Evolutionary conservation across 1,284 basidiomycete species (phyloP).

Genomic region (Sphaerobolus stellatus): DNA sequence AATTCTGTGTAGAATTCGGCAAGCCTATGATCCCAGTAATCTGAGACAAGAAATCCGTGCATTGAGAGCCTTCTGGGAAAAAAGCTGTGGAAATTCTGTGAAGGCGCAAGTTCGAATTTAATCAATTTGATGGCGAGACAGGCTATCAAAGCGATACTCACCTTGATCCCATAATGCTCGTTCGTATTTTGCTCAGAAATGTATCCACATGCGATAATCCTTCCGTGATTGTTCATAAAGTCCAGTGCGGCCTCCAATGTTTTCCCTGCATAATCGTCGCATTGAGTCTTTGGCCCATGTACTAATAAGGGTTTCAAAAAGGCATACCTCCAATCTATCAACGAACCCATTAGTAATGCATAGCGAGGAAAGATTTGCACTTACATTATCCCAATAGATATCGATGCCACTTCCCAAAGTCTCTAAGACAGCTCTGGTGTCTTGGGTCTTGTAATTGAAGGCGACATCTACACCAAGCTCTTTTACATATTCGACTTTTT

Average conservation of each 20-base stretch:
- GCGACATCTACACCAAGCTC: slow-evolving; percentile 66
- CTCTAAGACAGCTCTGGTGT: slow-evolving; percentile 51
- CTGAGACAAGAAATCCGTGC: slow-evolving; percentile 58
- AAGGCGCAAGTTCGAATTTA: neutral
- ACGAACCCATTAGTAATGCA: neutral
- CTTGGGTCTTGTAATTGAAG: slow-evolving; percentile 71
- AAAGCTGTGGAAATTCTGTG: slow-evolving; percentile 35
- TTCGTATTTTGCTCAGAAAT: slow-evolving; percentile 38
- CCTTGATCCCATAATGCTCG: slow-evolving; percentile 21
- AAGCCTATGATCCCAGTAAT: slow-evolving; percentile 35
- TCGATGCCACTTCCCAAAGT: slow-evolving; percentile 44
- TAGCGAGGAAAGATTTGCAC: slow-evolving; percentile 23
- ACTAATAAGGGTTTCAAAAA: neutral
- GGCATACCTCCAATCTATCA: neutral
- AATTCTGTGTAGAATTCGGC: slow-evolving; percentile 53
- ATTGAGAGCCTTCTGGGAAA: slow-evolving; percentile 53
- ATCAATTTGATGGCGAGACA: neutral
- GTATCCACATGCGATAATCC: slow-evolving; percentile 61
- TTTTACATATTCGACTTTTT: slow-evolving; percentile 66
- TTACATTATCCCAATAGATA: slow-evolving; percentile 59
- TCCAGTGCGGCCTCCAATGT: slow-evolving; percentile 59
- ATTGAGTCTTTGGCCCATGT: neutral
- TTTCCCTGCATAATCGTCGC: slow-evolving; percentile 39
- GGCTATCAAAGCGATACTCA: slow-evolving; percentile 13
- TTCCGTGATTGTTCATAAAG: slow-evolving; percentile 47